Conservation (phyloP, 163 green algal genomes). For the Chloromonas sp. region DNA sequence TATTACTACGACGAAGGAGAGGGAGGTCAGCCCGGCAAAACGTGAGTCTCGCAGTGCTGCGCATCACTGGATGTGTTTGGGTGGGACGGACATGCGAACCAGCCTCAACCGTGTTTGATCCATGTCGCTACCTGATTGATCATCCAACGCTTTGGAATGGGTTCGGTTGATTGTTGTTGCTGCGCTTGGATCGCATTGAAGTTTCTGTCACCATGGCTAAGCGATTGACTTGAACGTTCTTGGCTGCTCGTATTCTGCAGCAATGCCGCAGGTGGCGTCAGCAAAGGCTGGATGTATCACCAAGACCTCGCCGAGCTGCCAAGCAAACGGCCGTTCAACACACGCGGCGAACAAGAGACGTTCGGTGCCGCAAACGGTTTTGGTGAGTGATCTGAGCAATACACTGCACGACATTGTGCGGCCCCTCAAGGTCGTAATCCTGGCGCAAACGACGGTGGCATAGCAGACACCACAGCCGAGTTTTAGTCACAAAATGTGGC, state of each 20-base stretch:
- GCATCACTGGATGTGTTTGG: too few species aligned
- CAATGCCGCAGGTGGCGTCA: constrained; percentile 1
- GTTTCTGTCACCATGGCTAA: not conserved
- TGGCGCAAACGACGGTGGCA: not conserved
- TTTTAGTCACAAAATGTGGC: not conserved
- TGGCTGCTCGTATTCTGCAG: not conserved
- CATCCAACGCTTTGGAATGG: too few species aligned
- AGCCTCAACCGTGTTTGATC: too few species aligned
- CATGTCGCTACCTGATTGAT: too few species aligned
- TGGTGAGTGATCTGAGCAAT: not conserved
- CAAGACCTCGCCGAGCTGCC: not conserved
- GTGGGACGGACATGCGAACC: too few species aligned
- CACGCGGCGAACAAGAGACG: not conserved
- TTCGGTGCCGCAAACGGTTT: constrained; percentile 1
- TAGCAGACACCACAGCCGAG: not conserved
- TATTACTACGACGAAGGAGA: too few species aligned
- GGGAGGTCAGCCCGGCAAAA: too few species aligned
- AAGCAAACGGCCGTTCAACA: not conserved
- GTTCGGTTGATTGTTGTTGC: not conserved
- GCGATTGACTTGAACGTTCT: not conserved
- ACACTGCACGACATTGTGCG: not conserved
- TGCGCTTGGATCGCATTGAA: not conserved
- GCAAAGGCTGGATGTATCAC: not conserved
- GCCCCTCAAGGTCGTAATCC: not conserved
- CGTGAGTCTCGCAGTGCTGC: too few species aligned